Conservation (phyloP, 768 basidiomycete genomes). For the Antrodiella citrinella region DNA sequence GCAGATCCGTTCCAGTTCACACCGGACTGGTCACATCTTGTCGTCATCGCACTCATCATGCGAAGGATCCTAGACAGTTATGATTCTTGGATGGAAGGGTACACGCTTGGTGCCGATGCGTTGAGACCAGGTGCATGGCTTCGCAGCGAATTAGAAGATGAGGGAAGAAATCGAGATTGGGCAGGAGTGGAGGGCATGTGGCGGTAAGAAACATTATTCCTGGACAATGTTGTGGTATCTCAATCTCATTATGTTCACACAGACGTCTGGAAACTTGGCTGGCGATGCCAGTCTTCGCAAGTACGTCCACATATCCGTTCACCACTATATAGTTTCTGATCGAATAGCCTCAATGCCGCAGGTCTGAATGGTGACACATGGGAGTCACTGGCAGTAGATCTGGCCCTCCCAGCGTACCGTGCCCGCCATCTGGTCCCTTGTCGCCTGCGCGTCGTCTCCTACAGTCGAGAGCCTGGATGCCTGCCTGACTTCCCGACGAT, state of each 20-base stretch:
- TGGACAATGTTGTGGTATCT: too few relatives aligned
- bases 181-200: slow-evolving; percentile 20
- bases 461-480: not conserved
- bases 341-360: too few relatives aligned
- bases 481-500: slow-evolving; percentile 37
- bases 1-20: not conserved
- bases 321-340: too few relatives aligned
- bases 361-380: not conserved
- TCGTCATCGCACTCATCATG: not conserved
- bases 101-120: not conserved
- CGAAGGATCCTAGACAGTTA: not conserved
- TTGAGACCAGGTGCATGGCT: not conserved
- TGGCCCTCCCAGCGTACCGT: not conserved
- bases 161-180: slow-evolving; percentile 18
- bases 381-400: not conserved
- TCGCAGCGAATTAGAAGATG: too few relatives aligned
- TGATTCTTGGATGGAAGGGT: not conserved
- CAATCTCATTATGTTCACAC: too few relatives aligned
- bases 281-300: not conserved
- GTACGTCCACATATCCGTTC: too few relatives aligned
- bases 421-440: not conserved
- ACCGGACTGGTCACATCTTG: not conserved
- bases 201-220: slow-evolving; percentile 9
- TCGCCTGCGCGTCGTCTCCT: not conserved
- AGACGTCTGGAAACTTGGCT: not conserved